phyloP scores from a whole-genome alignment of 345 rosid species.

The Eucalyptus tenuipes region DNA sequence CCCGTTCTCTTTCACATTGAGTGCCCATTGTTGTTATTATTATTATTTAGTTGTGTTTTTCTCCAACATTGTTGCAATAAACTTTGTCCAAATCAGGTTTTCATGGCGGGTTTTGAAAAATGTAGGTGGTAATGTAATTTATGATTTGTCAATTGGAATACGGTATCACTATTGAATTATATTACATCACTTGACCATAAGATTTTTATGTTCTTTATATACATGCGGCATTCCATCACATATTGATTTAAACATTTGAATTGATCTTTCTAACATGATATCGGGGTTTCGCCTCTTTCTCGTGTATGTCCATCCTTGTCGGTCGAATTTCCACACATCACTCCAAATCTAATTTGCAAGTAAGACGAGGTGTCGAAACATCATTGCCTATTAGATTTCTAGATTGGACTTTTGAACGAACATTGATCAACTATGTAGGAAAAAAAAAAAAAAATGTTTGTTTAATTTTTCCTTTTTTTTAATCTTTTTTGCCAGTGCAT shows the following conservation, averaged over 20 bases:
- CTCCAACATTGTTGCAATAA: not conserved
- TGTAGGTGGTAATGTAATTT: not conserved
- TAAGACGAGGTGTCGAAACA: not conserved
- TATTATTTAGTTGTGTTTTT: not conserved
- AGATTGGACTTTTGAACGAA: accelerated
- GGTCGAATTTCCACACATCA: not conserved
- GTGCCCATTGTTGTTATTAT: not conserved
- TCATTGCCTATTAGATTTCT: not conserved
- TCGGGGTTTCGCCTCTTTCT: accelerated
- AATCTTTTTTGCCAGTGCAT: not conserved
- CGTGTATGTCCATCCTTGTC: accelerated
- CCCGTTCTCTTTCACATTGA: not conserved
- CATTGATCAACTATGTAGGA: not conserved
- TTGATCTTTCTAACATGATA: not conserved
- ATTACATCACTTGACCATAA: not conserved
- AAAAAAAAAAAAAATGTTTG: not conserved
- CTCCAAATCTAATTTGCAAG: not conserved
- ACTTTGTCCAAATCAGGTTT: not conserved
- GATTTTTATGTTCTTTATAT: not conserved
- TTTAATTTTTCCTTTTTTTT: accelerated
- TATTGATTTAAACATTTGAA: accelerated
- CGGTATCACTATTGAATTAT: not conserved
- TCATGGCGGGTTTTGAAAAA: not conserved
- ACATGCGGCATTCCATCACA: accelerated
- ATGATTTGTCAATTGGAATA: not conserved